Evolutionary conservation across 1,139 yeast genomes (phyloP).

Genomic region (Suhomyces kunorum): DNA sequence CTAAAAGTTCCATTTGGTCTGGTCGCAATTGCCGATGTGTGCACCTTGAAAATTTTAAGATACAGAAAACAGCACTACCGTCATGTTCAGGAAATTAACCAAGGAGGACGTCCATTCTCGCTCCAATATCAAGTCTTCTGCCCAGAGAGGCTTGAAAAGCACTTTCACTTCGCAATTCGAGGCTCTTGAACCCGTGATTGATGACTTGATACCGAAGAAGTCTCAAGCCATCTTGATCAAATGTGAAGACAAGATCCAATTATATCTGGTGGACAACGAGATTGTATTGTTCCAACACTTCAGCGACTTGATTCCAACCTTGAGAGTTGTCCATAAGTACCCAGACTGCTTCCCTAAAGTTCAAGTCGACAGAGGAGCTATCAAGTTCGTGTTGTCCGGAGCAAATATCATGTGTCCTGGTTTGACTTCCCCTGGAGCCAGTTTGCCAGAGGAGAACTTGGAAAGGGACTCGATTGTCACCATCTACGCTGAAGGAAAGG

Average conservation of each 20-base stretch:
- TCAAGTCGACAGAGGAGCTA: conserved; percentile 95
- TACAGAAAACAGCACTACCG: conserved; percentile 1
- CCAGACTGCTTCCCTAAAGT: conserved; percentile 83
- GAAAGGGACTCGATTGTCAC: conserved; percentile 72
- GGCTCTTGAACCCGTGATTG: conserved; percentile 69
- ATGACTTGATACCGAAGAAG: conserved; percentile 85
- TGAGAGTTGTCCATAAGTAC: conserved; percentile 77
- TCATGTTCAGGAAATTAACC: conserved; percentile 69
- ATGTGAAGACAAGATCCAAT: conserved; percentile 85
- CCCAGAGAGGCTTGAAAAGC: conserved; percentile 78
- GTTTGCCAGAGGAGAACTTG: conserved; percentile 68
- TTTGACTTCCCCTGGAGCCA: conserved; percentile 86
- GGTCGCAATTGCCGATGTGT: conserved; percentile 6
- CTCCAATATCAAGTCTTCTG: conserved; percentile 89
- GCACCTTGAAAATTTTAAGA: conserved; percentile 2
- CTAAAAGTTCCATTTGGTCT: not conserved
- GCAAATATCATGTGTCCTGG: conserved; percentile 99
- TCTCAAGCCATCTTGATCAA: conserved; percentile 80
- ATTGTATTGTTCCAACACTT: conserved; percentile 81
- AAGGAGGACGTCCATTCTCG: conserved; percentile 88
- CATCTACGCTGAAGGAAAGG: conserved; percentile 91
- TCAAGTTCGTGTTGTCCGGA: conserved; percentile 89
- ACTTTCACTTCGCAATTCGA: conserved; percentile 76
- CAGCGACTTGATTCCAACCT: conserved; percentile 78
- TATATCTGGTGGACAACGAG: conserved; percentile 73